Evolutionary conservation across 148 eudicot genomes (phyloP), one percentile per base, ranked within the genome.

Genomic region (Dianthus caryophyllus): DNA sequence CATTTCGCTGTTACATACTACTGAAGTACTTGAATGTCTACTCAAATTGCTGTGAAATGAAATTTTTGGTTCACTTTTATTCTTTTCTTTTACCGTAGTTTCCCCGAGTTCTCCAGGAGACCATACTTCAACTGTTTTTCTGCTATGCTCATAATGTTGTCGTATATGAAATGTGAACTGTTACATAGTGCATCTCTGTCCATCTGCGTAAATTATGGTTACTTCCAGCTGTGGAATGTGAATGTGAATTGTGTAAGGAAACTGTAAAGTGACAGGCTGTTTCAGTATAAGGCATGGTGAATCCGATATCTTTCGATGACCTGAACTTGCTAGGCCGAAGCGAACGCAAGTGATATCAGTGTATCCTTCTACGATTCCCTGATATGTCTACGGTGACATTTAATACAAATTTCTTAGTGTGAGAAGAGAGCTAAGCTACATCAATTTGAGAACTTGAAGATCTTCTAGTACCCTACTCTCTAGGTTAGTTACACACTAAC

Each of bases 351-450:
- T 30, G 62, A 29, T 21, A 13, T 30, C 20, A 58, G 21, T 58
- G 41, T 58, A 1, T 36, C 30, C 18, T 16, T 39, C 61, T 67
- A 31, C 30, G 17, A 7, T 58, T 58, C n/a, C 10, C 18, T 21
- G 49, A 61, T 15, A 46, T 64, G 14, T 9, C 13, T n/a, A 2
- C 24, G 26, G 33, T 41, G 44, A 41, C 47, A 68, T 56, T 44
- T 49, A 6, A 10, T 29, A 64, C 64, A 54, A 49, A 30, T 53
- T 65, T 18, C 49, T 21, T 25, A 46, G 31, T 6, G 33, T 44
- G 70, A 55, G 6, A 11, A 56, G 29, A 61, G 46, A 50, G 10
- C 55, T 74, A 43, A 68, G 67, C 67, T 75, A 63, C 69, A 31
- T 33, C 54, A 24, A 39, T 20, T 36, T 33, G 24, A 59, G 31